A percentile compares a stretch with the other conserved stretches of the same genome.
These are phyloP conservation scores for Populus hybrid DNA, from an alignment of 441 rosid species.

Conservation along the genomic window DNA sequence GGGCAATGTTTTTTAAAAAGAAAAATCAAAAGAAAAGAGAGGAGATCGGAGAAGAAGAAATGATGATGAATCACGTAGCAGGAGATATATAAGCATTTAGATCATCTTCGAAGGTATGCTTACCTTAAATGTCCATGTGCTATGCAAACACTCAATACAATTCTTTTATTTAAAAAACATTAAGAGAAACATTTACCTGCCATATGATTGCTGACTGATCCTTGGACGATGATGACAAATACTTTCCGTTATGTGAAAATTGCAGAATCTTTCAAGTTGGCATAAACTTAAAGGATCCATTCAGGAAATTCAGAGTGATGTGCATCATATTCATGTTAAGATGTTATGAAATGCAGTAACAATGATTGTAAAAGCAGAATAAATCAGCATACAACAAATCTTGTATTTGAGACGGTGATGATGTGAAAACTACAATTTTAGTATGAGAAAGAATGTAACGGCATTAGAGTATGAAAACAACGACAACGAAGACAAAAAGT, in stretches of 20 bases:
- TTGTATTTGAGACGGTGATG: background rate
- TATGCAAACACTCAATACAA: background rate
- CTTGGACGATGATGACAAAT: slow-evolving; percentile 84
- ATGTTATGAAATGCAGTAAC: background rate
- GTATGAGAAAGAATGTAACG: background rate
- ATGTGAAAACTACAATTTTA: background rate
- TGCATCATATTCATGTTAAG: background rate
- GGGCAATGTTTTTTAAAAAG: background rate
- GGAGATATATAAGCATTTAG: background rate
- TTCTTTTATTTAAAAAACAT: background rate
- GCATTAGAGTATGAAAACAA: background rate
- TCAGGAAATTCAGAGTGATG: background rate
- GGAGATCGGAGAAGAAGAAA: background rate
- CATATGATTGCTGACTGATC: slow-evolving; percentile 80
- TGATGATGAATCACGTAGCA: background rate
- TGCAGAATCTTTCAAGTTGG: slow-evolving; percentile 68
- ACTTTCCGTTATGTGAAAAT: no score
- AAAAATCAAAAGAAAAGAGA: background rate
- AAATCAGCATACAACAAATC: background rate
- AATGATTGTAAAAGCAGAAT: background rate
- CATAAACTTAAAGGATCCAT: slow-evolving; percentile 7
- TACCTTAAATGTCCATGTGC: background rate
- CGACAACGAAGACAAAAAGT: background rate
- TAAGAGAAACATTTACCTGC: slow-evolving; percentile 58
- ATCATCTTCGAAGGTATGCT: background rate